Evolutionary conservation across 129 eudicot species (phyloP).

Genomic region (Saussurea involucrata): DNA sequence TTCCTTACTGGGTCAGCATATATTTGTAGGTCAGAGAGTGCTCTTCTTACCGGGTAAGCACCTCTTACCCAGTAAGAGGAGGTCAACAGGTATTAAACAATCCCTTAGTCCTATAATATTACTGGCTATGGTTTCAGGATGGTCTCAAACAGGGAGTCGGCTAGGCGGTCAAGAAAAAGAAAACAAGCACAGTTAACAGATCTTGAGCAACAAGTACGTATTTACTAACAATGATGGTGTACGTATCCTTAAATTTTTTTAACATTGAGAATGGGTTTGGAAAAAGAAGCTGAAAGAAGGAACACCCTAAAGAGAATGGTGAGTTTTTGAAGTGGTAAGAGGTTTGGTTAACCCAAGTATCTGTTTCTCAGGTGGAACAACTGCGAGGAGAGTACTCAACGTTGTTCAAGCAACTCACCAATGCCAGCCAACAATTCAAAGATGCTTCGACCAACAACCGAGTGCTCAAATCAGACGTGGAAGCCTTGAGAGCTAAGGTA

Average conservation of each 20-base stretch:
- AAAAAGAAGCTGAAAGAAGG: neutral
- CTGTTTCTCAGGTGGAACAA: constrained; percentile 56
- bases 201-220: constrained; percentile 70
- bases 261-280: neutral
- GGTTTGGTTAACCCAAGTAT: neutral
- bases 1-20: neutral
- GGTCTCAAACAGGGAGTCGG: constrained; percentile 95
- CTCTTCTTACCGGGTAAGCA: neutral
- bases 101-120: neutral
- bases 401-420: constrained; percentile 71
- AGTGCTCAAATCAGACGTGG: constrained; percentile 91
- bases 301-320: neutral
- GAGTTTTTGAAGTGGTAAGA: neutral
- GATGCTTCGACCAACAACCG: constrained; percentile 80
- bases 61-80: neutral
- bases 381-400: constrained; percentile 59
- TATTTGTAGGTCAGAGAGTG: neutral
- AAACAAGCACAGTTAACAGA: constrained; percentile 73
- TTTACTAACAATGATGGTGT: neutral
- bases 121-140: constrained; percentile 47
- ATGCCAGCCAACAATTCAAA: constrained; percentile 76
- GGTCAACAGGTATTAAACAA: neutral
- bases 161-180: constrained; percentile 84
- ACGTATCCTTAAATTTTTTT: neutral
- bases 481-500: constrained; percentile 98